phyloP scores from a whole-genome alignment of 2,329 filamentous ascomycete species.

The Pseudogymnoascus verrucosus region DNA sequence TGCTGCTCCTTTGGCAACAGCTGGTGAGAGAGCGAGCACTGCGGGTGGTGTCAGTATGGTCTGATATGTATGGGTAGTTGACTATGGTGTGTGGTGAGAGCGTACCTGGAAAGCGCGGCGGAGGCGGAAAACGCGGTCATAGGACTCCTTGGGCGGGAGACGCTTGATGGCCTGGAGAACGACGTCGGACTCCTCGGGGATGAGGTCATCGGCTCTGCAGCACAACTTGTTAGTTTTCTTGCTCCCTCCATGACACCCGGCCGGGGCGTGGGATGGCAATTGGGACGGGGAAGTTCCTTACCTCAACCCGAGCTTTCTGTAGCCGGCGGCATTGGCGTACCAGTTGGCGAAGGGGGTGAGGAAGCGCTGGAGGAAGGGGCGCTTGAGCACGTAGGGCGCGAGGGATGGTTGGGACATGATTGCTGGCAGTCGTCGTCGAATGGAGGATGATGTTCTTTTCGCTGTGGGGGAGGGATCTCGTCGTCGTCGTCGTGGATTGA shows the following conservation, averaged over 20 bases:
- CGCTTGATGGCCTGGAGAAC: slow-evolving; percentile 86
- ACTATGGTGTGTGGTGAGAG: neutral
- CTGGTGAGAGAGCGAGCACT: slow-evolving; percentile 54
- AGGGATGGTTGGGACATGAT: slow-evolving; percentile 42
- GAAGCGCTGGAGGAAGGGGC: slow-evolving; percentile 76
- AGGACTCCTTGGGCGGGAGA: slow-evolving; percentile 79
- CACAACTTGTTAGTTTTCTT: neutral
- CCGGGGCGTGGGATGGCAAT: neutral
- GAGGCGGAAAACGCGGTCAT: slow-evolving; percentile 96
- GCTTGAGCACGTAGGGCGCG: slow-evolving; percentile 69
- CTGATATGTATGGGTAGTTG: too few species aligned
- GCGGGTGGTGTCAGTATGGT: slow-evolving; percentile 12
- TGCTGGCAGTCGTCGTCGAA: slow-evolving; percentile 13
- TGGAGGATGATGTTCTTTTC: neutral
- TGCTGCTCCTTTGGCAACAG: slow-evolving; percentile 56
- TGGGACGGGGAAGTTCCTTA: slow-evolving; percentile 37
- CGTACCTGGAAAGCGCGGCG: slow-evolving; percentile 85
- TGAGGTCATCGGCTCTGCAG: slow-evolving; percentile 81
- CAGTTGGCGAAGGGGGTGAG: slow-evolving; percentile 77
- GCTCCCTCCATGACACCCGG: neutral
- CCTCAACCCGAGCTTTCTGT: slow-evolving; percentile 87
- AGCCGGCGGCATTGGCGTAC: slow-evolving; percentile 85
- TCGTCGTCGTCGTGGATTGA: neutral
- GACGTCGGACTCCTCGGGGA: slow-evolving; percentile 82
- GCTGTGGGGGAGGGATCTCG: neutral